Base-by-base conservation (phyloP, 169 alveolate genomes). In the Cryptosporidium ubiquitum region DNA sequence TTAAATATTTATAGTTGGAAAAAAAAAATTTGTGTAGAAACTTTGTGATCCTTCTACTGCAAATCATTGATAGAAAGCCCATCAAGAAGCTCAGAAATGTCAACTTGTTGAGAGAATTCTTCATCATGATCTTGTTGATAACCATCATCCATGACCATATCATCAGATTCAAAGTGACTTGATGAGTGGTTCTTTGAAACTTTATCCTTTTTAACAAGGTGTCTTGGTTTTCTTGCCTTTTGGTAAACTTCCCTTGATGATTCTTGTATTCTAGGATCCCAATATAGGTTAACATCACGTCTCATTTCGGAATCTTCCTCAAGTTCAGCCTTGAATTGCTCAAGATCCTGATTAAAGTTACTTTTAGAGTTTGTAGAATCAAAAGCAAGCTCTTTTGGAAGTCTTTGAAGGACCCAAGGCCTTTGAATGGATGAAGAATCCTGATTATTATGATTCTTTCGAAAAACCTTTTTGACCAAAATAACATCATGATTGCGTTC, bases 261-360 rank as follows among this genome's bases (percentile, higher is more conserved):
- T 12, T 61, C 75, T 9, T 79, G 73, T 31, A 64, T 42, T 49
- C 89, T 92, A 5, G 89, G 84, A 84, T 95, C 94, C 91, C 95
- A 95, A 85, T 93, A 96, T 33, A 96, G 69, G 89, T 93, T 95
- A 29, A 96, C 92, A 35, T 94, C 89, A 42, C 86, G 91, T 86
- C 97, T 91, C 75, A 96, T 84, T 52, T 95, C 97, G 61, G 95
- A 95, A 68, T 95, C 97, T 49, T 93, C 95, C 84, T 95, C 98
- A 37, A 96, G 91, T 74, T 96, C 98, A 61, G 93, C 92, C 92
- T 95, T 71, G 93, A 96, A 96, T 70, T 94, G 96, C 47, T 96
- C 97, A 57, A 93, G 92, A 68, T 95, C 96, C 58, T 93, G 86
- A 39, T 94, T 61, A 18, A 31, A 66, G 55, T 12, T 26, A 12